Percentiles rank a stretch among this genome's conserved stretches.
Evolutionary conservation across 176 grass and related monocot species (phyloP).

Genomic region (Otatea glauca): DNA sequence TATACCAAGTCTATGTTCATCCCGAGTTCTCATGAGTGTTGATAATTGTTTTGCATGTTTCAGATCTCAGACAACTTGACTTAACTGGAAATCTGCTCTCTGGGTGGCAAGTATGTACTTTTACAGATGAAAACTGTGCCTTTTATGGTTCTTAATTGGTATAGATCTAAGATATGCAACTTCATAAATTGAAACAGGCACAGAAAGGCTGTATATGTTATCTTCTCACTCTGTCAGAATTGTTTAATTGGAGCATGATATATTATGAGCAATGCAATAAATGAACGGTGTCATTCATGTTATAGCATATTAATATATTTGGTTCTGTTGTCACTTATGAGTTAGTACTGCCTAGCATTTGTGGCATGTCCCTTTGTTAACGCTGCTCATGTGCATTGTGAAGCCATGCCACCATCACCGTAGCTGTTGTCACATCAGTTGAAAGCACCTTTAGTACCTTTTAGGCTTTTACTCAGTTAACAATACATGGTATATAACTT

Average conservation of each 20-base stretch:
- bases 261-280: background rate
- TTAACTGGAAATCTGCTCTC: slow-evolving; percentile 95
- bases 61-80: slow-evolving; percentile 89
- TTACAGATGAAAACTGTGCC: background rate
- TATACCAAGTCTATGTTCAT: background rate
- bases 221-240: background rate
- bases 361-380: background rate
- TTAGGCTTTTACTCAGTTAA: slow-evolving; percentile 3
- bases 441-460: slow-evolving; percentile 4
- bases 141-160: slow-evolving; percentile 8
- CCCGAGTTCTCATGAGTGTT: background rate
- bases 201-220: background rate
- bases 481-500: background rate
- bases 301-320: background rate
- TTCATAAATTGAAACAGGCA: background rate
- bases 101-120: slow-evolving; percentile 74
- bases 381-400: background rate
- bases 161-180: background rate
- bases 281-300: background rate
- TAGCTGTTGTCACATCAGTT: background rate
- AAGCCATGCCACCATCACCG: background rate
- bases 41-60: slow-evolving; percentile 45
- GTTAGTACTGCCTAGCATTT: slow-evolving; percentile 8
- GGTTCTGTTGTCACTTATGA: background rate
- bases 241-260: background rate